Evolutionary conservation across 2,329 filamentous ascomycete genomes (phyloP), one percentile per base, ranked within the genome.

Genomic region (Talaromyces sp.): DNA sequence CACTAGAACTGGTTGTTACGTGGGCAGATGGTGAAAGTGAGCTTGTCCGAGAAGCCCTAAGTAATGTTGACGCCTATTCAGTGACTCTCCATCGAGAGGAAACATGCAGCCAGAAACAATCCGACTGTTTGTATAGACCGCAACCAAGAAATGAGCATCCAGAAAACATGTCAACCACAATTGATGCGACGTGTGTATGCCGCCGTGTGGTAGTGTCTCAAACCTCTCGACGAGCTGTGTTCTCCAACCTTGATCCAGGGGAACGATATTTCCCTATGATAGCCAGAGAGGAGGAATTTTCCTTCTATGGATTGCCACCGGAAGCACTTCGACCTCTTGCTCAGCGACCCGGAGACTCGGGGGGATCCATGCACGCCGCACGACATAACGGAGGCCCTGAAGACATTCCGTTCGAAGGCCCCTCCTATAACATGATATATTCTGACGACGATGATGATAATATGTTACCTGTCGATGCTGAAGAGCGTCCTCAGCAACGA

Each of bases 261-360:
- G 36, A 53, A 40, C 36, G 11, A 10, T 53, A 40, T n/a, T 53
- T 53, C 10, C 51, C 51, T 11, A 53, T 53, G 51, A 39, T 53
- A 19, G 51, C 51, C 8, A 31, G 35, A 10, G 25, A 39, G 15
- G 15, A 41, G n/a, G n/a, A 31, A 2, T 3, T 22, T 19, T 36
- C 51, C 19, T 53, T 53, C 37, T 53, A 40, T 41, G 51, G 51
- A 33, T 31, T 41, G 2, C 37, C 36, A 13, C 51, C 51, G 19
- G n/a, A 31, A 40, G 21, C 51, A 31, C 1, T 31, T 6, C 36
- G 8, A 21, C 36, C 51, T 31, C 17, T 17, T 31, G 4, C 21
- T 41, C 36, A 22, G 21, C 9, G 2, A 48, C 25, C 7, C 11
- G 25, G 36, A 19, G 10, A 9, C n/a, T n/a, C n/a, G n/a, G n/a